Conservation (phyloP, 768 basidiomycete species). For the Mycena belliarum region DNA sequence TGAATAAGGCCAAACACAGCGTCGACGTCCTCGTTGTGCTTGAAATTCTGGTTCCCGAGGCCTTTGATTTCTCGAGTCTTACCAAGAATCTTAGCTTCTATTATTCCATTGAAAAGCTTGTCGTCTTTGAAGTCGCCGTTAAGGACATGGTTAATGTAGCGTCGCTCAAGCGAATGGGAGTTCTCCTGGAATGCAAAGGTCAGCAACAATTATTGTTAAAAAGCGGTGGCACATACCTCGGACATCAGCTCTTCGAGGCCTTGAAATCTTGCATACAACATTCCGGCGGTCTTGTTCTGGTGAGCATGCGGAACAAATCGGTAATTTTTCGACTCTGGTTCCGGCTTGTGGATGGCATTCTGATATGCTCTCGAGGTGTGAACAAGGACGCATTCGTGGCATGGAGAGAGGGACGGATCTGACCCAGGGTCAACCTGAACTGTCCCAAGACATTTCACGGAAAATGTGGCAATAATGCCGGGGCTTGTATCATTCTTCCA, state of each 20-base stretch:
- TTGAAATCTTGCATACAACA: background rate
- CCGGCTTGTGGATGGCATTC: background rate
- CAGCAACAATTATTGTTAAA: background rate
- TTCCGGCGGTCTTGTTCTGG: background rate
- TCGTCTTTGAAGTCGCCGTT: slow-evolving; percentile 24
- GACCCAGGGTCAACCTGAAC: background rate
- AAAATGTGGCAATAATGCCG: slow-evolving; percentile 1
- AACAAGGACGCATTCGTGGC: background rate
- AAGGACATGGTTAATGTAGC: slow-evolving; percentile 16
- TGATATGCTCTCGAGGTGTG: background rate
- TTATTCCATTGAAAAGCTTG: slow-evolving; percentile 23
- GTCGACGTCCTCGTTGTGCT: slow-evolving; percentile 22
- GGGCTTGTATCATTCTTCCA: background rate
- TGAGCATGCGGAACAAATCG: background rate
- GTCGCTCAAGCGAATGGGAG: background rate
- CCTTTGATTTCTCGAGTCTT: slow-evolving; percentile 22
- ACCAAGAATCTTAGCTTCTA: slow-evolving; percentile 21
- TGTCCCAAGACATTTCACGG: no score
- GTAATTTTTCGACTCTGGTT: background rate
- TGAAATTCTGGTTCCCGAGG: slow-evolving; percentile 28
- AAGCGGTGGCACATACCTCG: background rate
- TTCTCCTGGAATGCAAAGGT: background rate
- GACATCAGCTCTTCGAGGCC: background rate
- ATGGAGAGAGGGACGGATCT: background rate
- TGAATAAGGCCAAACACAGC: slow-evolving; percentile 21